Conservation (phyloP, 176 grass and related monocot genomes). For the Musa schizocarpa region DNA sequence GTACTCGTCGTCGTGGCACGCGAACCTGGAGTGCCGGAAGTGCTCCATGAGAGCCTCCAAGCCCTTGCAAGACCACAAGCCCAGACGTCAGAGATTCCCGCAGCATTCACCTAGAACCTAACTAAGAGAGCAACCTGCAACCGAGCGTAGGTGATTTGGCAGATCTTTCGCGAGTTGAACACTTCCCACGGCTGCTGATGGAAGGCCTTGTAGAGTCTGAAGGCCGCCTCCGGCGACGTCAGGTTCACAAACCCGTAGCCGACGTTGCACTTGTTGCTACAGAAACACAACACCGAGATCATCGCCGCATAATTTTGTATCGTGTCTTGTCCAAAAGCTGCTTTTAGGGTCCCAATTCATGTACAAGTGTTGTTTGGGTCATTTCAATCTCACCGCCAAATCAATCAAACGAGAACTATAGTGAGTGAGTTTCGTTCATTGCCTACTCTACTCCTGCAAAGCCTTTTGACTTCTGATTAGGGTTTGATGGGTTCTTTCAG, state of each 20-base stretch:
- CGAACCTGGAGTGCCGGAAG: slow-evolving; percentile 93
- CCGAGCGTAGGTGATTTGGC: slow-evolving; percentile 98
- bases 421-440: background rate
- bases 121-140: slow-evolving; percentile 47
- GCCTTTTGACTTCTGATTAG: background rate
- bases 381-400: background rate
- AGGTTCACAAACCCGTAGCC: slow-evolving; percentile 98
- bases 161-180: slow-evolving; percentile 96
- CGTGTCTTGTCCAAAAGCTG: background rate
- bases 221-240: slow-evolving; percentile 74
- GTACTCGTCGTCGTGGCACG: slow-evolving; percentile 85
- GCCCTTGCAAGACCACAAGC: slow-evolving; percentile 29
- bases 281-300: background rate
- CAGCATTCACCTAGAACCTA: background rate
- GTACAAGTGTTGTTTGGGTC: background rate
- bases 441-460: background rate
- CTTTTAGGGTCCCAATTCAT: background rate
- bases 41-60: slow-evolving; percentile 85
- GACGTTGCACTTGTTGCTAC: slow-evolving; percentile 99
- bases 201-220: slow-evolving; percentile 91
- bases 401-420: background rate
- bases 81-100: background rate
- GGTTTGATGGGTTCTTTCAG: no score
- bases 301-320: background rate
- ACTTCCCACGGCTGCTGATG: slow-evolving; percentile 94